Percentiles rank a stretch among this genome's conserved stretches.
phyloP scores from a whole-genome alignment of 306 rosid genomes.

The Oemleria cerasiformis region DNA sequence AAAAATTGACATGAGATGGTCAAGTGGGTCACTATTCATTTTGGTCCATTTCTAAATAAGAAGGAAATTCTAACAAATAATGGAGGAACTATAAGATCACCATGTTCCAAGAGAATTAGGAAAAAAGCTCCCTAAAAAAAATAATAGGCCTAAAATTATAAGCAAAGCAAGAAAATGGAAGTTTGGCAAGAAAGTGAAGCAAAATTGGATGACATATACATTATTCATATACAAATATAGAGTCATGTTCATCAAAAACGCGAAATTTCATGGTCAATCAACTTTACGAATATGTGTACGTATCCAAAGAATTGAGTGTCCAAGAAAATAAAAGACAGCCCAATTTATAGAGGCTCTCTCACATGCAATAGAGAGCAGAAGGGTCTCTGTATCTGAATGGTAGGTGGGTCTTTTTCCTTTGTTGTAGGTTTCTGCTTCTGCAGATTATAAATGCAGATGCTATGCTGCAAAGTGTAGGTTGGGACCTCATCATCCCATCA shows the following conservation, averaged over 20 bases:
- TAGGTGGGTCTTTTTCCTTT: slow-evolving; percentile 31
- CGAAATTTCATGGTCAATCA: too few relatives aligned
- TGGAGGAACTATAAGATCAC: not conserved
- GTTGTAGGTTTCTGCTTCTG: slow-evolving; percentile 18
- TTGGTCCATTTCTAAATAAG: not conserved
- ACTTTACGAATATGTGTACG: not conserved
- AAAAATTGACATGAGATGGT: not conserved
- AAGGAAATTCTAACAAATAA: not conserved
- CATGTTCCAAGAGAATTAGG: not conserved
- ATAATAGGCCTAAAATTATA: not conserved
- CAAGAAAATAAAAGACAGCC: not conserved
- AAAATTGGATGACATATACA: not conserved
- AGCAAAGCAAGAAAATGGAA: not conserved
- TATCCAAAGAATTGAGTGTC: not conserved
- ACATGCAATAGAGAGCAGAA: slow-evolving; percentile 33
- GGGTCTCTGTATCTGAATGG: slow-evolving; percentile 2
- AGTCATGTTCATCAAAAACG: too few relatives aligned
- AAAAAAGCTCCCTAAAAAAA: not conserved
- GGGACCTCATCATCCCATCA: slow-evolving; percentile 28
- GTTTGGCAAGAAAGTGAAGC: not conserved
- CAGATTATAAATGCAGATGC: slow-evolving; percentile 35
- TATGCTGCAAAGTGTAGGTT: not conserved
- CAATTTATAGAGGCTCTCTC: slow-evolving; percentile 12
- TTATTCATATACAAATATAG: not conserved
- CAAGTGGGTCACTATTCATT: not conserved